phyloP scores from a whole-genome alignment of 148 eudicot genomes.

The Gaultheria prostrata region DNA sequence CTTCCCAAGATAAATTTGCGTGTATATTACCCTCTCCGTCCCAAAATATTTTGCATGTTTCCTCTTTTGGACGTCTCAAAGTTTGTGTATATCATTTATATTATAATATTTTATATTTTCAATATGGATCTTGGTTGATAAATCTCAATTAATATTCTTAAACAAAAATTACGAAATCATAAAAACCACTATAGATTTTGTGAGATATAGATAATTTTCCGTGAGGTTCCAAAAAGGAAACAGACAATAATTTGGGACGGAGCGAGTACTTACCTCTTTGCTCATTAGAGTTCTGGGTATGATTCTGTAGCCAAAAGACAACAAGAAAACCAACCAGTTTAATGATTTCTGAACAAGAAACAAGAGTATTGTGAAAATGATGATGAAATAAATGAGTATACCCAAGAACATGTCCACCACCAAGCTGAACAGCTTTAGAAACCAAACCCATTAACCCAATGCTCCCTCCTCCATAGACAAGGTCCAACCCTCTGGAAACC shows the following conservation, averaged over 20 bases:
- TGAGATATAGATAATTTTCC: too few species aligned
- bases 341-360: background rate
- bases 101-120: too few species aligned
- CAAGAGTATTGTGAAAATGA: background rate
- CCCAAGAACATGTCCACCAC: slow-evolving; percentile 80
- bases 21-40: background rate
- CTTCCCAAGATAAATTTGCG: background rate
- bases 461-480: slow-evolving; percentile 81
- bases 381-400: slow-evolving; percentile 6
- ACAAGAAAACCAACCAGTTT: background rate
- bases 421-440: slow-evolving; percentile 56
- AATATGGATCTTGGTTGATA: too few species aligned
- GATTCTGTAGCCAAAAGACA: slow-evolving; percentile 23
- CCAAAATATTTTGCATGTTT: too few species aligned
- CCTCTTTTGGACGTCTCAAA: too few species aligned
- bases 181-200: too few species aligned
- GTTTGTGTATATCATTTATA: too few species aligned
- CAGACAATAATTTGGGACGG: too few species aligned
- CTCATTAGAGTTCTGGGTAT: slow-evolving; percentile 47
- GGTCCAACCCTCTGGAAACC: slow-evolving; percentile 56
- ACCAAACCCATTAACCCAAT: slow-evolving; percentile 75
- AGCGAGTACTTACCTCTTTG: slow-evolving; percentile 52
- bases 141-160: too few species aligned
- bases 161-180: too few species aligned
- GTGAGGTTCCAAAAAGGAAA: too few species aligned